Evolutionary conservation across 164 flowering plant species (phyloP), one percentile per base, ranked within the genome.

Genomic region (Liquidambar formosana): DNA sequence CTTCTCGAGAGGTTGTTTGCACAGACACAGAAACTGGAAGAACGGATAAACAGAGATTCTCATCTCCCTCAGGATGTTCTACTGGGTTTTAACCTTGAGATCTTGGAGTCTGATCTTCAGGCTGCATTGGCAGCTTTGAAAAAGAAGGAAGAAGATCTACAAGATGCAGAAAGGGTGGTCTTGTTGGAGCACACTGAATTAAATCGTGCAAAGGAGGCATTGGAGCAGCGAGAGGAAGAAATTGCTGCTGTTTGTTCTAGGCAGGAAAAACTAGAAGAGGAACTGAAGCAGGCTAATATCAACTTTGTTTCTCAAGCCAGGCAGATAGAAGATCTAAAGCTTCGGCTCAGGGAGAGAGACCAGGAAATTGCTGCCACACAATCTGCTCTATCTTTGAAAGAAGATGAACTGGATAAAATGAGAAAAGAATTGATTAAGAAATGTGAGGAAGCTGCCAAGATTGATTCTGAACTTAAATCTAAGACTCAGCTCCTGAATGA

Each of bases 11-110:
- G 86, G 66, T 74, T 89, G 79, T 92, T 89, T 83, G 84, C 81
- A 16, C 90, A 89, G 72, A 84, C 96, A 9, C 96, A 88, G 83
- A 88, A 85, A 69, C 84, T 94, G 72, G 97, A 92, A 77, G 84
- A 86, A 65, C 85, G 80, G 64, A 84, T 84, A 67, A 82, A 66
- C 48, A 65, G 75, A 68, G 84, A 80, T 71, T 76, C 84, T 27
- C 63, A 14, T 16, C 38, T 76, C 26, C 45, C 88, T 38, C 64
- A 64, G 48, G 89, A 76, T 70, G 68, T 49, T 60, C 74, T 74
- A 46, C 38, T 72, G 4, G 84, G 76, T 12, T 15, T 83, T 52
- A 73, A 79, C 68, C 88, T 89, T 62, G 89, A 80, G 66, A 70
- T 26, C 28, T 66, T 92, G 71, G 98, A 89, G 62, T 78, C 85